Evolutionary conservation across 257 asterid genomes (phyloP).

Genomic region (Solanum arcanum): DNA sequence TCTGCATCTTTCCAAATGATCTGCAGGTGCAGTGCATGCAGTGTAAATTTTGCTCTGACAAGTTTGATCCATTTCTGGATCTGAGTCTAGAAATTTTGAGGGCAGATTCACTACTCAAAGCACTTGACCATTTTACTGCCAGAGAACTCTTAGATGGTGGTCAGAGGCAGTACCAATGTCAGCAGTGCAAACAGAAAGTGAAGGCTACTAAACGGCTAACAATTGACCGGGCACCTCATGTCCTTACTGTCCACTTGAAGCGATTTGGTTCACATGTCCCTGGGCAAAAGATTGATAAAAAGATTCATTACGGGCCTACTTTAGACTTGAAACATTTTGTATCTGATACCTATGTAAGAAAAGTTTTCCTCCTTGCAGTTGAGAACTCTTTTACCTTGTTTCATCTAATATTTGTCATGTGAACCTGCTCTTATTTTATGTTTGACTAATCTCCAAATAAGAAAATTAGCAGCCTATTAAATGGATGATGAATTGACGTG

Average conservation of each 20-base stretch:
- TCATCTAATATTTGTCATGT: neutral
- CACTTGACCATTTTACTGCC: constrained; percentile 82
- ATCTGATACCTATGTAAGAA: constrained; percentile 75
- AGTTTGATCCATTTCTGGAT: constrained; percentile 89
- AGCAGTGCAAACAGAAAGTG: constrained; percentile 93
- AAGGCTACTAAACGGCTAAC: constrained; percentile 86
- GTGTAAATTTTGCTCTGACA: constrained; percentile 81
- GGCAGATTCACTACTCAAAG: constrained; percentile 72
- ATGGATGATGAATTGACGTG: neutral
- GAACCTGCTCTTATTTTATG: neutral
- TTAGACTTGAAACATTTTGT: constrained; percentile 83
- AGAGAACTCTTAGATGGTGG: constrained; percentile 91
- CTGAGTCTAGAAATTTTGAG: constrained; percentile 72
- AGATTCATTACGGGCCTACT: constrained; percentile 49
- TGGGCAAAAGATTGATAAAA: constrained; percentile 68
- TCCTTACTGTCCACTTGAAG: constrained; percentile 83
- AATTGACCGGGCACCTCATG: constrained; percentile 75
- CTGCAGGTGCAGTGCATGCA: constrained; percentile 93
- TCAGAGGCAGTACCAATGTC: constrained; percentile 77
- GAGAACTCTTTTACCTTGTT: neutral
- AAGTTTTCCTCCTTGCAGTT: neutral
- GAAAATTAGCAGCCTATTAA: neutral
- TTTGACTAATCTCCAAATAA: neutral
- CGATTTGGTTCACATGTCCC: constrained; percentile 59
- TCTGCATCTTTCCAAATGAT: neutral